Percentiles rank a stretch among this genome's conserved stretches.
Evolutionary conservation across 169 alveolate genomes (phyloP).

Genomic region (Toxoplasma gondii): DNA sequence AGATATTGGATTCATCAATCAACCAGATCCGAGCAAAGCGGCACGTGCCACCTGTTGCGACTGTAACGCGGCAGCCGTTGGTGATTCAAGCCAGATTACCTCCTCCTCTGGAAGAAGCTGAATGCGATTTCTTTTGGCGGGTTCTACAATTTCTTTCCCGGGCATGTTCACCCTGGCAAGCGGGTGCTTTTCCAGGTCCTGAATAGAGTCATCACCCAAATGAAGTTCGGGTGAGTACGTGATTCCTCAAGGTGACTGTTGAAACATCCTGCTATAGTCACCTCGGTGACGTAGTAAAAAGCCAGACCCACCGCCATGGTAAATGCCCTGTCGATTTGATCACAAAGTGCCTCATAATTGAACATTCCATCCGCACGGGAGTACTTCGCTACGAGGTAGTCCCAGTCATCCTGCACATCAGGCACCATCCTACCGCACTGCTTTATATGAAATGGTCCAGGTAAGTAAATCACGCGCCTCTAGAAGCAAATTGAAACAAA

Average conservation of each 20-base stretch:
- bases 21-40: background rate
- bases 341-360: constrained; percentile 12
- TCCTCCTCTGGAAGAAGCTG: background rate
- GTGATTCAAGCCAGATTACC: background rate
- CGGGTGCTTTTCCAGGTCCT: constrained; percentile 40
- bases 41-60: background rate
- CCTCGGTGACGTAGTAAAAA: too few relatives aligned
- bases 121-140: constrained; percentile 23
- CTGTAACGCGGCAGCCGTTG: background rate
- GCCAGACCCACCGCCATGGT: background rate
- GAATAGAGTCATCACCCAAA: background rate
- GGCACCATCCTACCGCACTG: background rate
- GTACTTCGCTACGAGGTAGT: constrained; percentile 29
- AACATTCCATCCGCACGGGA: constrained; percentile 49
- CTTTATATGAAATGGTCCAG: background rate
- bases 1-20: background rate
- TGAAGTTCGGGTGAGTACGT: background rate
- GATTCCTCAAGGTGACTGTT: background rate
- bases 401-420: constrained; percentile 37
- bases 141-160: background rate
- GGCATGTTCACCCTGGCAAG: constrained; percentile 21
- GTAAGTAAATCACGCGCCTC: background rate
- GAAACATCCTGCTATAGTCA: too few relatives aligned
- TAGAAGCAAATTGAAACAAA: background rate
- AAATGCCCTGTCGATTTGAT: background rate